These are phyloP conservation scores for Corymbia citriodora DNA, from an alignment of 441 rosid genomes.

Conservation along the genomic window DNA sequence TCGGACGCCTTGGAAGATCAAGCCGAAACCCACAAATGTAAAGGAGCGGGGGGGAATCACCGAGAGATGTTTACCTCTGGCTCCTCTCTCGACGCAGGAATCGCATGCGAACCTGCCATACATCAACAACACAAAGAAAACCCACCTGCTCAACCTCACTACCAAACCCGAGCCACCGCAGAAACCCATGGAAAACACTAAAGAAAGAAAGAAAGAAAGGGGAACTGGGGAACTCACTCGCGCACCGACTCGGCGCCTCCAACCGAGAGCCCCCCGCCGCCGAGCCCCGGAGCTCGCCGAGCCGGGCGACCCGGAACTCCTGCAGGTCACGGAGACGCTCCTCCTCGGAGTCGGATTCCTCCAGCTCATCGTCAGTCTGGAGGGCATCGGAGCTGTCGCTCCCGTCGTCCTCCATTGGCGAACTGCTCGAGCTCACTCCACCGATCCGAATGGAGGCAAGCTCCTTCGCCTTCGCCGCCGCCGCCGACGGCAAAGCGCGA, in stretches of 20 bases:
- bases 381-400: constrained; percentile 25
- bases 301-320: not conserved
- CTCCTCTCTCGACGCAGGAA: not conserved
- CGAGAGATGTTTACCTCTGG: not conserved
- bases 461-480: not conserved
- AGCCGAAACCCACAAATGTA: not conserved
- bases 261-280: not conserved
- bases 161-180: not conserved
- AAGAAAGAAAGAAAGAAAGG: not conserved
- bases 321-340: not conserved
- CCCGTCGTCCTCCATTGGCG: constrained; percentile 32
- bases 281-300: not conserved
- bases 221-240: not conserved
- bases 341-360: not conserved
- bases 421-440: not conserved
- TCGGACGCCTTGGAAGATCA: not conserved
- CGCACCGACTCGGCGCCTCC: not conserved
- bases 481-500: not conserved
- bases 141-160: not conserved
- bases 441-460: not conserved
- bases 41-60: not conserved
- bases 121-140: not conserved
- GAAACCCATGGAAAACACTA: not conserved
- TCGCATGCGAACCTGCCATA: not conserved
- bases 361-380: not conserved